Conservation (phyloP, 208 protist species). For the Sergeia podlipaevii region DNA sequence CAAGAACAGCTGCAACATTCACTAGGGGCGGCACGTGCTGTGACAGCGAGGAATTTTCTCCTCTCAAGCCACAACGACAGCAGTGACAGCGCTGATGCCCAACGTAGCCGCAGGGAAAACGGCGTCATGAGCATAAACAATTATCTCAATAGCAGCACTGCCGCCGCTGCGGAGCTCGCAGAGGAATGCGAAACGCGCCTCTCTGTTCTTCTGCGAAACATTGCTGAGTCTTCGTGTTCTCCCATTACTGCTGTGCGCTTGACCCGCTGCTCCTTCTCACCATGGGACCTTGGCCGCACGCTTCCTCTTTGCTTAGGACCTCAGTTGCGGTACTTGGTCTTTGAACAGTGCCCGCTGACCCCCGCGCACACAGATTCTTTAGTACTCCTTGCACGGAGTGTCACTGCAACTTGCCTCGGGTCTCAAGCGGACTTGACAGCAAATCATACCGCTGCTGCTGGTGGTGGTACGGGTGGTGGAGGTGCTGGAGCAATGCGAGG, state of each 20-base stretch:
- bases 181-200: slow-evolving; percentile 32
- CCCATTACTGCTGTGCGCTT: slow-evolving; percentile 29
- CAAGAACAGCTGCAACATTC: too few species aligned
- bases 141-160: neutral
- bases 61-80: too few species aligned
- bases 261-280: slow-evolving; percentile 42
- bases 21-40: neutral
- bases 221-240: slow-evolving; percentile 16
- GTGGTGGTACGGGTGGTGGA: neutral
- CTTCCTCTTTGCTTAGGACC: slow-evolving; percentile 29
- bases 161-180: neutral
- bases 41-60: too few species aligned
- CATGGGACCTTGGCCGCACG: slow-evolving; percentile 27
- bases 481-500: neutral
- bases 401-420: too few species aligned
- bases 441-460: neutral
- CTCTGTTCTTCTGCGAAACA: slow-evolving; percentile 34
- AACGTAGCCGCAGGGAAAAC: too few species aligned
- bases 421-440: too few species aligned
- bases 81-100: too few species aligned
- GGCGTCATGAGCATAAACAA: neutral
- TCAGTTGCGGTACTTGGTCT: slow-evolving; percentile 31
- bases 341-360: slow-evolving; percentile 59
- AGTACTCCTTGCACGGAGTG: slow-evolving; percentile 20
- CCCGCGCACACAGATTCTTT: slow-evolving; percentile 52